phyloP scores from a whole-genome alignment of 2,329 filamentous ascomycete genomes.

The Colletotrichum costaricense region DNA sequence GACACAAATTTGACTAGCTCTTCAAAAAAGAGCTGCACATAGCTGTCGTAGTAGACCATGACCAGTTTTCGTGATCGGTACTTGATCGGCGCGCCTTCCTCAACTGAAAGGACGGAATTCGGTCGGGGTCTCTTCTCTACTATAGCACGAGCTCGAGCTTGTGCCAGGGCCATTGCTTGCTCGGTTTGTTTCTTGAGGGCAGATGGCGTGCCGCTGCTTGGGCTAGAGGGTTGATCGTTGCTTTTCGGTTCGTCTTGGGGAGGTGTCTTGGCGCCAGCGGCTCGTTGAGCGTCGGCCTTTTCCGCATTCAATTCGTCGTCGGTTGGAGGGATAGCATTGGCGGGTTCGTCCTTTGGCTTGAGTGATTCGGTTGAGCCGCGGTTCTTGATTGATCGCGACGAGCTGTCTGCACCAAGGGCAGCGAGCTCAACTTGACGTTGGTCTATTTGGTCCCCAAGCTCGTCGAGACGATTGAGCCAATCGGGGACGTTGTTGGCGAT shows the following conservation, averaged over 20 bases:
- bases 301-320: slow-evolving; percentile 7
- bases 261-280: slow-evolving; percentile 1
- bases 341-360: slow-evolving; percentile 58
- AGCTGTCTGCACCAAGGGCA: slow-evolving; percentile 50
- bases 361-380: slow-evolving; percentile 66
- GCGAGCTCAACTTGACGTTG: slow-evolving; percentile 71
- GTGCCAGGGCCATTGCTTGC: slow-evolving; percentile 58
- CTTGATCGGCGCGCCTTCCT: slow-evolving; percentile 59
- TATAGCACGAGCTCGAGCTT: slow-evolving; percentile 58
- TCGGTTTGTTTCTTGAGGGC: slow-evolving; percentile 53
- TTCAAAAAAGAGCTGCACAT: slow-evolving; percentile 86
- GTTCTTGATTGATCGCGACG: slow-evolving; percentile 58
- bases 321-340: not conserved
- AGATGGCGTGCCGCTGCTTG: slow-evolving; percentile 48
- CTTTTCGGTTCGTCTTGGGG: slow-evolving; percentile 11
- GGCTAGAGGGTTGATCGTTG: slow-evolving; percentile 42
- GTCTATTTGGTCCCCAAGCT: slow-evolving; percentile 70
- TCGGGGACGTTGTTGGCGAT: slow-evolving; percentile 67
- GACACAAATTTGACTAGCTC: slow-evolving; percentile 85
- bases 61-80: slow-evolving; percentile 81
- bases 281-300: not conserved
- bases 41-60: slow-evolving; percentile 92
- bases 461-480: slow-evolving; percentile 69
- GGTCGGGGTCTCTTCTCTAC: slow-evolving; percentile 63
- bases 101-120: slow-evolving; percentile 62